phyloP scores from a whole-genome alignment of 257 asterid genomes.

The Scutellaria baicalensis region DNA sequence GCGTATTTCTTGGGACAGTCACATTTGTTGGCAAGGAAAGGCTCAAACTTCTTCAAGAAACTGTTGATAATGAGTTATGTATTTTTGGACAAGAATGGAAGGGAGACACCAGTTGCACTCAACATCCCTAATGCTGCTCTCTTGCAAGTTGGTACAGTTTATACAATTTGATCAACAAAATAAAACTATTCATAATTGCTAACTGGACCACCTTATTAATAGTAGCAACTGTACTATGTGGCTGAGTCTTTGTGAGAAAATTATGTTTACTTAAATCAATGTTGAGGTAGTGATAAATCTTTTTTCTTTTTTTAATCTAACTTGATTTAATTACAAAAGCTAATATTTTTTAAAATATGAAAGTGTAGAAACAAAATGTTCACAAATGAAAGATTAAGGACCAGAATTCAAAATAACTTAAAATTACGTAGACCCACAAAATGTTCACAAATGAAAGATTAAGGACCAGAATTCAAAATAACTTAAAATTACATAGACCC shows the following conservation, averaged over 20 bases:
- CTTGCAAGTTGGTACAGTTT: slow-evolving; percentile 75
- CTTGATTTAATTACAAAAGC: neutral
- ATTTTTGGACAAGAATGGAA: slow-evolving; percentile 67
- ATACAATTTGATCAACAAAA: slow-evolving; percentile 33
- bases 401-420: no score
- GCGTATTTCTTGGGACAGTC: slow-evolving; percentile 85
- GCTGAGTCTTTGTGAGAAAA: neutral
- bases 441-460: no score
- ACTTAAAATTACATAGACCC: no score
- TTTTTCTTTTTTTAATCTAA: neutral
- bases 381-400: no score
- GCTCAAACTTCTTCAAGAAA: slow-evolving; percentile 63
- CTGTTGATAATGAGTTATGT: slow-evolving; percentile 45
- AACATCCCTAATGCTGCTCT: slow-evolving; percentile 87
- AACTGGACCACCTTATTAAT: neutral
- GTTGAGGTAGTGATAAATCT: neutral
- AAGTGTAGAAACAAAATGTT: no score
- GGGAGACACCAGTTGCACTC: slow-evolving; percentile 74
- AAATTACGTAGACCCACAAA: no score
- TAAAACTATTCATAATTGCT: no score
- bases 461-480: no score
- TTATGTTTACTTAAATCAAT: neutral
- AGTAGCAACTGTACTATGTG: no score
- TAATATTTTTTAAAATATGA: no score
- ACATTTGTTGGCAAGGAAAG: slow-evolving; percentile 50